Evolutionary conservation across 345 rosid genomes (phyloP), one percentile per base, ranked within the genome.

Genomic region (Eucalyptus cloeziana): DNA sequence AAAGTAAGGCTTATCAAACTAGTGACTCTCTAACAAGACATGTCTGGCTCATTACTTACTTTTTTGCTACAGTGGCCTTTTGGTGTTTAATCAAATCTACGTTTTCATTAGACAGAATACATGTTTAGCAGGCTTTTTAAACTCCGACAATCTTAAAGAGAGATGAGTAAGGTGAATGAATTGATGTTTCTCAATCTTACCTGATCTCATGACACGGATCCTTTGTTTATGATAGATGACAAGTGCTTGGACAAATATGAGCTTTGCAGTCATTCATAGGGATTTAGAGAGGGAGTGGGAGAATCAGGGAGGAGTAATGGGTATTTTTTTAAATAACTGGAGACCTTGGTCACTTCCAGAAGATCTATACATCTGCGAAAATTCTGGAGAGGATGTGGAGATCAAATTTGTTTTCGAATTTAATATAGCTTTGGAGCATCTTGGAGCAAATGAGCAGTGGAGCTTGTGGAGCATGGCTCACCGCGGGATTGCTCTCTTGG

Each of bases 191-290:
- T 93, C 88, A 90, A 90, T 90, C 87, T 93, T 94, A 94, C 94
- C 92, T 93, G 94, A 93, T 95, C 90, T 93, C 94, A 93, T 96
- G 97, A 97, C 96, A 94, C 94, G 85, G 89, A 94, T 97, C 96
- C 97, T 96, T 97, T 96, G 94, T 96, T 94, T 93, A 95, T 96
- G 96, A 94, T 96, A 96, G 97, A 97, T 97, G 96, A 92, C 97
- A 96, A 96, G 97, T 96, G 96, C 97, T 95, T 95, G 98, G 98
- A 92, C 93, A 93, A 93, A 95, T 94, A 89, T 94, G 96, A 95
- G 98, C 98, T 94, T 96, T 96, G 99, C 96, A 93, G 95, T 95
- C 96, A 93, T 96, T 93, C 96, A 90, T 97, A 95, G 97, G 94
- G 94, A 93, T 94, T 94, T 94, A 95, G 97, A 93, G 94, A 94